Conservation (phyloP, 495 filamentous ascomycete species). For the Aspergillus baeticus region DNA sequence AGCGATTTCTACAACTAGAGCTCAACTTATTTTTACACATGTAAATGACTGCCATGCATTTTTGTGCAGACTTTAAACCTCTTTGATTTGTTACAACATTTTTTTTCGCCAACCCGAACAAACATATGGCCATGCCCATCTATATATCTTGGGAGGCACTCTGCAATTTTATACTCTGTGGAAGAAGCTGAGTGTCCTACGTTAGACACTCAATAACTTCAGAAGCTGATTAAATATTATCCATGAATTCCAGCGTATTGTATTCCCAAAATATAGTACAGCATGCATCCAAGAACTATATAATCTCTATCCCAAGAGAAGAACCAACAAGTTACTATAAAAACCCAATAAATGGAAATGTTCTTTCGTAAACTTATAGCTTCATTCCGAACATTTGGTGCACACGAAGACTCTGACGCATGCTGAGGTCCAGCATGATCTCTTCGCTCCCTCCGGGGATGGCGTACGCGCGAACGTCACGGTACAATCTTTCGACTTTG, state of each 20-base stretch:
- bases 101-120: too few relatives aligned
- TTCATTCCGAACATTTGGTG: slow-evolving; percentile 95
- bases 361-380: slow-evolving; percentile 52
- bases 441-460: slow-evolving; percentile 97
- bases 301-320: slow-evolving; percentile 4
- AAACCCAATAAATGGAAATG: slow-evolving; percentile 6
- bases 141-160: too few relatives aligned
- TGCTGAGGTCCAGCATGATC: slow-evolving; percentile 98
- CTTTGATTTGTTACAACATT: not conserved
- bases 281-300: not conserved
- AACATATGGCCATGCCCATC: too few relatives aligned
- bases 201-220: too few relatives aligned
- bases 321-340: slow-evolving; percentile 2
- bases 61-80: not conserved
- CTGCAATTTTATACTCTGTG: too few relatives aligned
- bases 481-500: slow-evolving; percentile 93
- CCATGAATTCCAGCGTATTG: not conserved
- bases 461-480: slow-evolving; percentile 96
- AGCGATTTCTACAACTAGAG: not conserved
- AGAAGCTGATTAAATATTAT: too few relatives aligned
- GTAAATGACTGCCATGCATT: not conserved
- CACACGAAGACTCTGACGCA: slow-evolving; percentile 87
- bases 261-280: slow-evolving; percentile 14
- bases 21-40: too few relatives aligned
- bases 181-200: too few relatives aligned